These are phyloP conservation scores for Trapa bicornis DNA, from an alignment of 345 rosid genomes.

Conservation along the genomic window DNA sequence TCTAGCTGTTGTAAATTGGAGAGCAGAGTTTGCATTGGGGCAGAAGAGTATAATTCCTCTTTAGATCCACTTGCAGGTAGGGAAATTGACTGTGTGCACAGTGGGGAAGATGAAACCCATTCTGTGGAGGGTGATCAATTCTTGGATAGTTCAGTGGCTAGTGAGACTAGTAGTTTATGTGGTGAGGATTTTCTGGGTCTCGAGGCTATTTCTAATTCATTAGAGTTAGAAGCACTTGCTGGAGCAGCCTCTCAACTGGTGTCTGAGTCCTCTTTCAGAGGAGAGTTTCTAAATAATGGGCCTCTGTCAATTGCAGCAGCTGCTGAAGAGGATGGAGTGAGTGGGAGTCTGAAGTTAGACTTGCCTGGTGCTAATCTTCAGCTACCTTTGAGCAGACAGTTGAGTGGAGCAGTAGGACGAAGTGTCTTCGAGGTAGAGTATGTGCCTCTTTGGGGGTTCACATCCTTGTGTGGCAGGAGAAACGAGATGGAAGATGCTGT, in stretches of 20 bases:
- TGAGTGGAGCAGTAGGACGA: conserved; percentile 24
- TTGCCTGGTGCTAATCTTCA: conserved; percentile 30
- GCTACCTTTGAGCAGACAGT: conserved; percentile 28
- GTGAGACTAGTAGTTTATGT: conserved; percentile 65
- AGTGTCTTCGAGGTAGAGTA: conserved; percentile 83
- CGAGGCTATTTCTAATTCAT: conserved; percentile 19
- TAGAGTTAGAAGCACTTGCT: conserved; percentile 29
- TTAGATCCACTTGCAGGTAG: conserved; percentile 30
- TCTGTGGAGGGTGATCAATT: conserved; percentile 43
- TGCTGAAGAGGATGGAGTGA: conserved; percentile 27
- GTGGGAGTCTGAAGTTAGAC: conserved; percentile 22
- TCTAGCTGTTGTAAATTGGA: conserved; percentile 21
- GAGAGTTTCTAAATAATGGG: conserved; percentile 18
- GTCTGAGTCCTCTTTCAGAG: conserved; percentile 19
- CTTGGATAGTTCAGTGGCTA: conserved; percentile 45
- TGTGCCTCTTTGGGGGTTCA: conserved; percentile 82
- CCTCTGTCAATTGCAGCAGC: conserved; percentile 23
- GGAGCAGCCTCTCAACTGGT: conserved; percentile 9
- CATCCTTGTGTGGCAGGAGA: conserved; percentile 75
- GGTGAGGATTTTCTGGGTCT: conserved; percentile 45
- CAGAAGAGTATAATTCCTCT: conserved; percentile 15
- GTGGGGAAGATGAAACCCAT: conserved; percentile 43
- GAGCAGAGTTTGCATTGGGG: neutral
- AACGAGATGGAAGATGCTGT: conserved; percentile 97
- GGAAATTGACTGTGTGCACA: conserved; percentile 17